Conservation (phyloP, 2,329 filamentous ascomycete species). For the Aspergillus neotritici region DNA sequence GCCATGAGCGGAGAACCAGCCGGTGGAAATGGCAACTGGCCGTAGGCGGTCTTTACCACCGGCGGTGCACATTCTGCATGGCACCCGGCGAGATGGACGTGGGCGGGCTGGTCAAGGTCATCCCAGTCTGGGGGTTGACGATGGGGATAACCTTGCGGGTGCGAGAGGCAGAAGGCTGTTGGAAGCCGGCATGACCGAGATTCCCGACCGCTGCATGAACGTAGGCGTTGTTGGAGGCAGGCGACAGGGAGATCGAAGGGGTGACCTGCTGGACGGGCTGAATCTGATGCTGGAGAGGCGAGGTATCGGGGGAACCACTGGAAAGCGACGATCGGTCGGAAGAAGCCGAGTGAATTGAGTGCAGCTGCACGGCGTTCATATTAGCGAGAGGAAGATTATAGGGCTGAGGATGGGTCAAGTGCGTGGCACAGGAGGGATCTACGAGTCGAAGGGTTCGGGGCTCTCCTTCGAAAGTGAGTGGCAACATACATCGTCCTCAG, state of each 20-base stretch:
- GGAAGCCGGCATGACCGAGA: conserved; percentile 69
- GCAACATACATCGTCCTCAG: conserved; percentile 75
- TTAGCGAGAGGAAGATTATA: not conserved
- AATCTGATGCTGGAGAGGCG: conserved; percentile 78
- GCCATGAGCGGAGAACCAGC: conserved; percentile 26
- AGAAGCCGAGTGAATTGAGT: conserved; percentile 80
- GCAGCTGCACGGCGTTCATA: conserved; percentile 55
- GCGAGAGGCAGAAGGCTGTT: conserved; percentile 84
- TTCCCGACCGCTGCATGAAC: conserved; percentile 63
- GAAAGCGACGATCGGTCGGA: conserved; percentile 94
- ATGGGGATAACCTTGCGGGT: conserved; percentile 95
- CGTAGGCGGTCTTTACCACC: conserved; percentile 32
- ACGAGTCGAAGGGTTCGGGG: not conserved
- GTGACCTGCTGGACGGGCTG: conserved; percentile 68
- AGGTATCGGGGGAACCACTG: conserved; percentile 87
- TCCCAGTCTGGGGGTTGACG: conserved; percentile 88
- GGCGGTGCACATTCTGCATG: conserved; percentile 49
- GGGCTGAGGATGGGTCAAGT: not conserved
- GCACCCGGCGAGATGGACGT: conserved; percentile 62
- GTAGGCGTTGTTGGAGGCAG: conserved; percentile 49
- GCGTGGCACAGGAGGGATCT: conserved; percentile 1
- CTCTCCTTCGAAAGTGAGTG: not conserved
- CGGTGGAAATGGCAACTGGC: conserved; percentile 19
- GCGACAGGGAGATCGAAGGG: conserved; percentile 67
- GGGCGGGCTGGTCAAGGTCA: conserved; percentile 81